phyloP scores from a whole-genome alignment of 345 rosid genomes.

The Syzygium jambos region DNA sequence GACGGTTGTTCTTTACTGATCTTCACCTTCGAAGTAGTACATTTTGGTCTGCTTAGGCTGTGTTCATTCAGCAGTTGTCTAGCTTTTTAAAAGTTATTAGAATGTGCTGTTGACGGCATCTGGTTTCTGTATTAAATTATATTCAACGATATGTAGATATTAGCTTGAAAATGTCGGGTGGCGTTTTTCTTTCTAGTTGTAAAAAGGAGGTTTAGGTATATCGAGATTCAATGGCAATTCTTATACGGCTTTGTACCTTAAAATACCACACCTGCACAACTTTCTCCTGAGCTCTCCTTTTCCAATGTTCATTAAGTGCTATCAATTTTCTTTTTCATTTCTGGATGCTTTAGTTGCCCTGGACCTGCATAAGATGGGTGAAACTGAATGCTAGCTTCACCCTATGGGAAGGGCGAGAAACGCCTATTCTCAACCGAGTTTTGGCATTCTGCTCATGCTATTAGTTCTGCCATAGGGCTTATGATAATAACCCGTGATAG shows the following conservation, averaged over 20 bases:
- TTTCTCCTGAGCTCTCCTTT: neutral
- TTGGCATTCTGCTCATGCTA: neutral
- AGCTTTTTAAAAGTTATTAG: neutral
- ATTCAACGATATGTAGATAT: neutral
- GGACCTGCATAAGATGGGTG: neutral
- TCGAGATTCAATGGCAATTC: neutral
- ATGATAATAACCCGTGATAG: neutral
- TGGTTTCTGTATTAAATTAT: neutral
- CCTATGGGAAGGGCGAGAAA: neutral
- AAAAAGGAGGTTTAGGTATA: neutral
- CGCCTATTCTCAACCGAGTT: neutral
- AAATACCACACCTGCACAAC: neutral
- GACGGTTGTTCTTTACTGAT: neutral
- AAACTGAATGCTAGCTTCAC: neutral
- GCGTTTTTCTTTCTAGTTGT: neutral
- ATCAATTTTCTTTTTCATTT: no score
- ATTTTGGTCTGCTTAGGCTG: neutral
- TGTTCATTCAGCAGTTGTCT: neutral
- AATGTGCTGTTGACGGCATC: neutral
- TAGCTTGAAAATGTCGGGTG: neutral
- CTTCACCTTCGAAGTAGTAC: neutral
- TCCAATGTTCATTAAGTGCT: neutral
- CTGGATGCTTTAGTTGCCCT: neutral
- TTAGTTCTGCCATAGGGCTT: neutral
- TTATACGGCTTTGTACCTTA: neutral